phyloP scores from a whole-genome alignment of 2,329 filamentous ascomycete species.

The Clarireedia hainanense region DNA sequence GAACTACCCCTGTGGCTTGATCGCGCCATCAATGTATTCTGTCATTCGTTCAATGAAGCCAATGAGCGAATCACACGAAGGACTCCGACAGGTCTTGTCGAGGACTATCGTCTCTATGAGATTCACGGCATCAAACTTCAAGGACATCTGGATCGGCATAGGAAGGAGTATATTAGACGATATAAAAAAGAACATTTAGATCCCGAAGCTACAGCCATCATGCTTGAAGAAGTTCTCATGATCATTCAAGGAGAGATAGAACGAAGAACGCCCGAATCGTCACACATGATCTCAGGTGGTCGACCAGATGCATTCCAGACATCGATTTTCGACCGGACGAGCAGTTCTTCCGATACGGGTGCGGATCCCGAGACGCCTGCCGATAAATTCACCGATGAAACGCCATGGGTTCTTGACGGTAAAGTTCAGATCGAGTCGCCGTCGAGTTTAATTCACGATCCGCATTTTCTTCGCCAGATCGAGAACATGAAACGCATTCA shows the following conservation, averaged over 20 bases:
- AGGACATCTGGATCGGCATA: constrained; percentile 35
- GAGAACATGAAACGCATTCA: constrained; percentile 8
- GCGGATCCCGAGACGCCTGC: constrained; percentile 32
- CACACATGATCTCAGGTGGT: constrained; percentile 32
- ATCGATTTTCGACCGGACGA: constrained; percentile 45
- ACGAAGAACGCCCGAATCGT: constrained; percentile 34
- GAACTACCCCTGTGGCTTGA: constrained; percentile 42
- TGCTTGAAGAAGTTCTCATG: constrained; percentile 32
- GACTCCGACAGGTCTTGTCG: constrained; percentile 37
- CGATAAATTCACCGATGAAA: constrained; percentile 20
- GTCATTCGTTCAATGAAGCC: constrained; percentile 40
- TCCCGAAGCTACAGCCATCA: constrained; percentile 26
- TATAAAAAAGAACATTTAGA: constrained; percentile 11
- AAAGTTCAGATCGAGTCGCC: constrained; percentile 24
- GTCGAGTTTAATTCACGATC: constrained; percentile 15
- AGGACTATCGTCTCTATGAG: constrained; percentile 45
- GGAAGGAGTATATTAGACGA: constrained; percentile 27
- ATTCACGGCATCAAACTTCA: constrained; percentile 43
- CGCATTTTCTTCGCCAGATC: constrained; percentile 13
- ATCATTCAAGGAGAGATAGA: constrained; percentile 37
- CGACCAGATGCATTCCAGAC: constrained; percentile 28
- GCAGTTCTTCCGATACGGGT: constrained; percentile 40
- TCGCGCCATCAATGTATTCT: constrained; percentile 41
- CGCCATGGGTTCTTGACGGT: constrained; percentile 20
- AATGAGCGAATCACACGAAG: constrained; percentile 36